These are phyloP conservation scores for Vicia villosa DNA, from an alignment of 306 rosid genomes.

Conservation along the genomic window DNA sequence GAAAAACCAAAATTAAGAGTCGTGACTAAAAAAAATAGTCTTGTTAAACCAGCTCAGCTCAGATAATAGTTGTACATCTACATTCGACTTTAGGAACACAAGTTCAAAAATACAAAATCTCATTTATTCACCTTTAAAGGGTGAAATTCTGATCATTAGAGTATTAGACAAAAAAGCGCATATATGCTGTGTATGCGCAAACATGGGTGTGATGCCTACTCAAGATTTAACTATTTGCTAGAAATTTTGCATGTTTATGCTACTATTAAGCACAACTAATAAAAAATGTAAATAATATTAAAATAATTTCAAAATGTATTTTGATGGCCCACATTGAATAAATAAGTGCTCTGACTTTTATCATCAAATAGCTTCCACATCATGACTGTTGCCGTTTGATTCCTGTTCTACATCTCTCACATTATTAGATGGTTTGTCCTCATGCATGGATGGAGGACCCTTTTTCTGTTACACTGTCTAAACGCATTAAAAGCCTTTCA, in stretches of 20 bases:
- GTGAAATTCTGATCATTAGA: too few relatives aligned
- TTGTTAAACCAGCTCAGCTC: too few relatives aligned
- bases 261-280: not conserved
- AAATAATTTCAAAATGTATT: not conserved
- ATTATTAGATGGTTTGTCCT: conserved; percentile 29
- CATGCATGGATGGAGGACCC: conserved; percentile 36
- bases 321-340: not conserved
- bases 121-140: too few relatives aligned
- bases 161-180: too few relatives aligned
- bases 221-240: not conserved
- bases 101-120: too few relatives aligned
- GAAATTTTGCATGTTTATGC: not conserved
- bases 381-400: conserved; percentile 25
- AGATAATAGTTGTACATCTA: too few relatives aligned
- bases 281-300: not conserved
- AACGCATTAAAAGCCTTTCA: conserved; percentile 59
- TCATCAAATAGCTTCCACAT: conserved; percentile 24
- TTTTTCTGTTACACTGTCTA: conserved; percentile 39
- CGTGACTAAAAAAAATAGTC: not conserved
- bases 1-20: not conserved
- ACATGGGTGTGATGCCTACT: not conserved
- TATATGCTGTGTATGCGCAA: too few relatives aligned
- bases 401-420: conserved; percentile 38
- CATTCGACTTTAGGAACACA: too few relatives aligned
- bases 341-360: not conserved